These are phyloP conservation scores for Metschnikowia picachoensis DNA, from an alignment of 805 yeast species.

Conservation along the genomic window DNA sequence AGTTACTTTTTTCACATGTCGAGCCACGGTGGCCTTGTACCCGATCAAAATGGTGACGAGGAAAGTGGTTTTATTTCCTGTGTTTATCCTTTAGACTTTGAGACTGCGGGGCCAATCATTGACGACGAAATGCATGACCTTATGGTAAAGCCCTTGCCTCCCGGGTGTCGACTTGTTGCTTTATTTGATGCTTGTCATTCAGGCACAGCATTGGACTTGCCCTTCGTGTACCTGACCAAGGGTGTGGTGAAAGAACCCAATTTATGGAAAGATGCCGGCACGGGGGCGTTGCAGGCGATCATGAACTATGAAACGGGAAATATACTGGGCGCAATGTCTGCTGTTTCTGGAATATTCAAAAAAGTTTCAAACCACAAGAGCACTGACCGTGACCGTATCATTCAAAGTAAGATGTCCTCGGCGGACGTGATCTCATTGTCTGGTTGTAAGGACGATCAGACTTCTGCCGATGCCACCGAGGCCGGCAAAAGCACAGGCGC, in stretches of 20 bases:
- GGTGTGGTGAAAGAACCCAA: slow-evolving; percentile 82
- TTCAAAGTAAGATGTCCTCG: slow-evolving; percentile 58
- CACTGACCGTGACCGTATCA: slow-evolving; percentile 27
- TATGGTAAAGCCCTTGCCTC: slow-evolving; percentile 63
- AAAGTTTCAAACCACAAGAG: slow-evolving; percentile 23
- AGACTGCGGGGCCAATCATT: slow-evolving; percentile 59
- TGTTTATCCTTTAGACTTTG: slow-evolving; percentile 71
- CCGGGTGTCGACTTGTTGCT: slow-evolving; percentile 76
- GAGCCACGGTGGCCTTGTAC: slow-evolving; percentile 80
- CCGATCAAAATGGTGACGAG: slow-evolving; percentile 70
- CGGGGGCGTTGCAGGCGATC: slow-evolving; percentile 46
- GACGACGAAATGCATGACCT: slow-evolving; percentile 74
- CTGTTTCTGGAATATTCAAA: slow-evolving; percentile 33
- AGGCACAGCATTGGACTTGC: slow-evolving; percentile 78
- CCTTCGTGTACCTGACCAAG: slow-evolving; percentile 75
- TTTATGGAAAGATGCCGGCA: slow-evolving; percentile 69
- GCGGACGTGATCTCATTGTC: slow-evolving; percentile 75
- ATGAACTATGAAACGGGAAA: slow-evolving; percentile 27
- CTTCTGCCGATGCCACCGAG: slow-evolving; percentile 73
- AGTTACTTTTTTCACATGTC: slow-evolving; percentile 79
- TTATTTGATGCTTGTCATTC: slow-evolving; percentile 85
- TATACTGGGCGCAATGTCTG: slow-evolving; percentile 35
- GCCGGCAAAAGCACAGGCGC: slow-evolving; percentile 78
- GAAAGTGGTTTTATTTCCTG: slow-evolving; percentile 71
- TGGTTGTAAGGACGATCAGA: slow-evolving; percentile 83